Conservation (phyloP, 768 basidiomycete genomes). For the Xerocomellus intermedius region DNA sequence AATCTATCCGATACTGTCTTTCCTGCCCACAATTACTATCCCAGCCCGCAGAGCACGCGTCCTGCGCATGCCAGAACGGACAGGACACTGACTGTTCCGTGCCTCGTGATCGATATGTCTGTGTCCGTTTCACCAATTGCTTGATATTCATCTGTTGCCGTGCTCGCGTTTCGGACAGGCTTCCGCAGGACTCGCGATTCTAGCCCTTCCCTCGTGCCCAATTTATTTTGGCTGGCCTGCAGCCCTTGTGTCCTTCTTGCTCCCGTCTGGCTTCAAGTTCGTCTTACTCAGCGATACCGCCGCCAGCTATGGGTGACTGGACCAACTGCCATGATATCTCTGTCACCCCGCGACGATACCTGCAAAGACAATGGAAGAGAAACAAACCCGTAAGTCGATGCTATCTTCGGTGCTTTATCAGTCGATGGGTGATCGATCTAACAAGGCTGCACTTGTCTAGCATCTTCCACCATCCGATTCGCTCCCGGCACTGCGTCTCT, state of each 20-base stretch:
- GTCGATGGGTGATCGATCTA: constrained; percentile 11
- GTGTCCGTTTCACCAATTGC: constrained; percentile 16
- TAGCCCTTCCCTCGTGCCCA: constrained; percentile 31
- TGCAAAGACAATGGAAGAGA: constrained; percentile 42
- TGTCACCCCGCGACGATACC: constrained; percentile 31
- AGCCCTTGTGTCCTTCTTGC: constrained; percentile 1
- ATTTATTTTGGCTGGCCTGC: constrained; percentile 21
- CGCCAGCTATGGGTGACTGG: constrained; percentile 15
- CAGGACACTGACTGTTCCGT: constrained; percentile 12
- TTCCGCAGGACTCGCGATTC: constrained; percentile 24
- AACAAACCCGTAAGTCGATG: constrained; percentile 37
- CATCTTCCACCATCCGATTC: constrained; percentile 46
- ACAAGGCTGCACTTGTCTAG: constrained; percentile 27
- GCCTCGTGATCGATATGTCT: constrained; percentile 23
- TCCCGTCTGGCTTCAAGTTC: constrained; percentile 6
- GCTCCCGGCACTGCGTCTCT: constrained; percentile 43
- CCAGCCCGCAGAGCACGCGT: constrained; percentile 22
- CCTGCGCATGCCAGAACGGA: constrained; percentile 24
- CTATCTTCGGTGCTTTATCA: constrained; percentile 9
- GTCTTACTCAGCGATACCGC: background rate
- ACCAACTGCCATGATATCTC: constrained; percentile 18
- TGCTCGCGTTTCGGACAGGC: constrained; percentile 30
- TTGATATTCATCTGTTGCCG: constrained; percentile 13
- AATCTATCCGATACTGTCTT: constrained; percentile 3
- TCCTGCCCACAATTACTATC: constrained; percentile 5